Base-by-base conservation (phyloP, 441 rosid genomes). In the Hura crepitans region DNA sequence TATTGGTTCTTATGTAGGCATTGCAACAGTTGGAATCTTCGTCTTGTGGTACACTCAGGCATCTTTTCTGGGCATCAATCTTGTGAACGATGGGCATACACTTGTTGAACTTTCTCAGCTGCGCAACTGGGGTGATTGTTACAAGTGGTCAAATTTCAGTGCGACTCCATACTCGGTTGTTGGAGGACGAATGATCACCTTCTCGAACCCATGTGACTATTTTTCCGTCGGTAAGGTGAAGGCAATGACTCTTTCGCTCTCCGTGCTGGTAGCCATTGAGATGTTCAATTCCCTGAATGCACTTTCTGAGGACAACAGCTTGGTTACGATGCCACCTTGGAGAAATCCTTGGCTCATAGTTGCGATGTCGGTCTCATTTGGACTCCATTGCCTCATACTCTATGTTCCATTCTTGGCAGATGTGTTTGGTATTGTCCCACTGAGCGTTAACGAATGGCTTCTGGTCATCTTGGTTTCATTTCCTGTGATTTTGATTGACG, bases 261-360 rank as follows among this genome's bases (percentile, higher is more conserved):
- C 98, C 12, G 98, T 89, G 28, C 79, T 93, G 75, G 98, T 93
- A 75, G 92, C 93, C 0, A 93, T 90, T 23, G 98, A 93, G 80
- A 87, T 93, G 98, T 87, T 93, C 78, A 93, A 93, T 80, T 89
- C 97, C 33, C 70, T 93, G 77, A 92, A 93, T 23, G 96, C 96
- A 0, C 86, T 93, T 70, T 93, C 98, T 11, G 97, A 93, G 81
- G 89, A 93, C 73, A 85, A 80, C 75, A 93, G 98, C 81, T 78
- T 90, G 81, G 60, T 90, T 13, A 85, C 55, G 5, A 84, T 93
- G 94, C 96, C 97, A 45, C 98, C 97, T 5, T 93, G 97, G 98
- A 87, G 80, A 75, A 93, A 93, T 74, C 97, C 96, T 55, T 93
- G 92, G 90, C 98, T 93, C 69, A 74, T 93, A 79, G 83, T 84